Base-by-base conservation (phyloP, 345 rosid genomes). In the Geranium brycei region DNA sequence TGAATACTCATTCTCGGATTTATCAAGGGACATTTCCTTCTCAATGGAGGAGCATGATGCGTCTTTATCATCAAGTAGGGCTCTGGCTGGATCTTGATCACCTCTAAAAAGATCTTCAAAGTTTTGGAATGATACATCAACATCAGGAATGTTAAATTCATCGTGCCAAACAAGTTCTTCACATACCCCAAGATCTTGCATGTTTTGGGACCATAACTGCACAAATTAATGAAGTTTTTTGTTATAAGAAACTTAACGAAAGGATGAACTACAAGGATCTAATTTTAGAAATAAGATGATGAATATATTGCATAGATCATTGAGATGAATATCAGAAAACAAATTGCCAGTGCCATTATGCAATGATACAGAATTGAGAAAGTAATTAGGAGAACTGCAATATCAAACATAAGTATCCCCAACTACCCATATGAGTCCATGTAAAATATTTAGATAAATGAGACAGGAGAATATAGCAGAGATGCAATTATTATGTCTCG, bases 141-240 rank as follows among this genome's bases (percentile, higher is more conserved):
- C 85, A 64, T 91, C 96, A 32, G 96, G 96, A 57, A 85, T 87
- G 64, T 80, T 79, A 32, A 84, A 78, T 71, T 88, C 83, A 58
- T 84, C 87, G 53, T 68, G 69, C 59, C 67, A 72, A 10, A 74
- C 71, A 55, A 69, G 72, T 61, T 91, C 92, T 73, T 91, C 87
- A 63, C 96, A 91, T 63, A 88, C 84, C 14, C 91, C 96, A 67
- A 88, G 80, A 64, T 91, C 98, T 84, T 83, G 91, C 76, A 91
- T 78, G 68, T 82, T 88, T 68, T 87, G 95, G 76, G 85, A 60
- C 95, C 93, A 83, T 38, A 89, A 68, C 98, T 91, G 76, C 77
- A 59, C 35, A 68, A 62, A 17, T 47, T 64, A 71, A 73, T 17
- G 38, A 23, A 67, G 47, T 69, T 31, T 31, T 14, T 10, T 14